Evolutionary conservation across 2,329 filamentous ascomycete species (phyloP), one percentile per base, ranked within the genome.

Genomic region (Metarhizium humberi): DNA sequence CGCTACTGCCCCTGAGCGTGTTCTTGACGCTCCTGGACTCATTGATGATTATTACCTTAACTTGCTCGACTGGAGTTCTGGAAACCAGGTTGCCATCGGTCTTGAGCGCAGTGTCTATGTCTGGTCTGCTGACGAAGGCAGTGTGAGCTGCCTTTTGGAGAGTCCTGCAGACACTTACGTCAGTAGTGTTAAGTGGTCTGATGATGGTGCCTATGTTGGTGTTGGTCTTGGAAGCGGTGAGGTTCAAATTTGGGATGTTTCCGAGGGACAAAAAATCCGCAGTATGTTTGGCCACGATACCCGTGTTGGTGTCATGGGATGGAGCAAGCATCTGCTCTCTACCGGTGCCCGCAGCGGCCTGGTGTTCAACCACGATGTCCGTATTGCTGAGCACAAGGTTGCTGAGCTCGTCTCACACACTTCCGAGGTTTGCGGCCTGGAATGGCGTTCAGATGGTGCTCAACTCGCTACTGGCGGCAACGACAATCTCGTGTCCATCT

Each of bases 11-110:
- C 94, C 94, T 11, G 94, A 99, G 74, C 89, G 94, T 61, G 94
- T 99, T 14, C 83, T 99, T 30, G 94, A 99, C 73, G 94, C 94
- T 4, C 94, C 94, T 6, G 94, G 92, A 55, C 84, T 99, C 53
- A 88, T 97, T 58, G 94, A 99, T 66, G 94, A 99, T 76, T 99
- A 97, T 81, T 99, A 99, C 72, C 87, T 99, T 64, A 99, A 99
- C 78, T 81, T 99, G 43, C 84, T 99, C 30, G 94, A 99, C 77
- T 99, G 94, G 94, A 96, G 92, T 69, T 94, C 91, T 6, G 87
- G 88, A 58, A 99, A 99, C 78, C 94, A 99, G 73, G 92, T 99
- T 54, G 94, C 94, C 51, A 97, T 99, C 69, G 94, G 92, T 56
- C 84, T 99, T 13, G 94, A 97, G 77, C 91, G 92, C 62, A 95